Evolutionary conservation across 164 flowering plant genomes (phyloP), one percentile per base, ranked within the genome.

Genomic region (Magnolia sinica): DNA sequence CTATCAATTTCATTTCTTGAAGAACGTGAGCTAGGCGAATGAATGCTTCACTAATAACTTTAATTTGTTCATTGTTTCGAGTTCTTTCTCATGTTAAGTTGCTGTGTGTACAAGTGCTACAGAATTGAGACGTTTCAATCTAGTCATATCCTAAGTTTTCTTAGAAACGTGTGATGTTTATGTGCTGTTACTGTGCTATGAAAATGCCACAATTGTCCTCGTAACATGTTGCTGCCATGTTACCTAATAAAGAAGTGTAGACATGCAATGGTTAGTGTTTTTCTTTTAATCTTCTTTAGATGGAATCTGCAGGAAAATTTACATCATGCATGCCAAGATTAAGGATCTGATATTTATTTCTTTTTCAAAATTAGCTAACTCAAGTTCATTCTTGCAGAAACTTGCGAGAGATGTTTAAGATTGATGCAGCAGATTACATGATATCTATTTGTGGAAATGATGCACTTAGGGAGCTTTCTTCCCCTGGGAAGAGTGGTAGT

Each of bases 401-500:
- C 79, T 82, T 96, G 81, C 91, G 99, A 81, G 98, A 94, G 85
- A 81, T 94, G 97, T 96, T 96, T 88, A 92, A 92, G 85, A 92
- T 96, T 82, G 96, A 94, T 89, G 90, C 99, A 74, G 98, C 98
- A 77, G 99, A 96, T 76, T 96, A 96, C 82, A 96, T 96, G 99
- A 92, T 96, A 86, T 96, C 98, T 67, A 91, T 96, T 74, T 94
- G 99, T 83, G 99, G 99, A 77, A 94, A 92, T 86, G 99, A 92
- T 83, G 91, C 97, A 80, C 91, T 96, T 22, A 85, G 99, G 79
- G 98, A 91, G 81, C 95, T 96, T 75, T 96, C 99, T 71, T 96
- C 99, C 73, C 99, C 99, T 24, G 99, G 99, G 74, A 96, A 96
- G 85, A 96, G 99, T 83, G 99, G 99, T 64, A 94, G 98, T 78